phyloP scores from a whole-genome alignment of 768 basidiomycete genomes.

The Hypholoma sublateritium region DNA sequence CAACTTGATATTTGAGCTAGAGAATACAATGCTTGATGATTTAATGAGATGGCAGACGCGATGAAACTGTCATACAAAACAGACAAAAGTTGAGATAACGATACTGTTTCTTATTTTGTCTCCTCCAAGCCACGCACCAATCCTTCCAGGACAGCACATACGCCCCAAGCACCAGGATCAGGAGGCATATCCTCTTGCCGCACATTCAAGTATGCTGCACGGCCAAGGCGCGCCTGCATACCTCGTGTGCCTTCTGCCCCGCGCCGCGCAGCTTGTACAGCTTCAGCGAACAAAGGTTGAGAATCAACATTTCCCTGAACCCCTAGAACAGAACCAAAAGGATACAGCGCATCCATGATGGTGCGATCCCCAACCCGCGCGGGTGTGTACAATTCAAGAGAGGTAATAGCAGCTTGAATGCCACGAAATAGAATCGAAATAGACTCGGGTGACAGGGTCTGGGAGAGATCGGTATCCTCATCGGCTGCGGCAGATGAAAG shows the following conservation, averaged over 20 bases:
- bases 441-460: not conserved
- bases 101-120: not conserved
- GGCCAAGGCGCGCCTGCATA: constrained; percentile 46
- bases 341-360: constrained; percentile 50
- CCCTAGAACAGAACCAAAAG: constrained; percentile 35
- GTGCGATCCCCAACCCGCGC: constrained; percentile 58
- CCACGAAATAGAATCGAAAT: not conserved
- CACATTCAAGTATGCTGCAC: constrained; percentile 48
- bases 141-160: constrained; percentile 41
- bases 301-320: not conserved
- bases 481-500: constrained; percentile 21
- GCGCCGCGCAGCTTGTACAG: constrained; percentile 35
- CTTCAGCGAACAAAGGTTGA: constrained; percentile 17
- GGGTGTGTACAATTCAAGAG: constrained; percentile 43
- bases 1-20: too few relatives aligned
- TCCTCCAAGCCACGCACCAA: constrained; percentile 22
- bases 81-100: too few relatives aligned
- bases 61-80: too few relatives aligned
- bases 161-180: constrained; percentile 60
- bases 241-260: constrained; percentile 49
- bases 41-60: too few relatives aligned
- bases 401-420: constrained; percentile 25
- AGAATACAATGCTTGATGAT: too few relatives aligned
- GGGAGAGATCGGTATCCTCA: not conserved
- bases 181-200: constrained; percentile 32